Evolutionary conservation across 306 rosid genomes (phyloP), one percentile per base, ranked within the genome.

Genomic region (Lathyrus aphaca): DNA sequence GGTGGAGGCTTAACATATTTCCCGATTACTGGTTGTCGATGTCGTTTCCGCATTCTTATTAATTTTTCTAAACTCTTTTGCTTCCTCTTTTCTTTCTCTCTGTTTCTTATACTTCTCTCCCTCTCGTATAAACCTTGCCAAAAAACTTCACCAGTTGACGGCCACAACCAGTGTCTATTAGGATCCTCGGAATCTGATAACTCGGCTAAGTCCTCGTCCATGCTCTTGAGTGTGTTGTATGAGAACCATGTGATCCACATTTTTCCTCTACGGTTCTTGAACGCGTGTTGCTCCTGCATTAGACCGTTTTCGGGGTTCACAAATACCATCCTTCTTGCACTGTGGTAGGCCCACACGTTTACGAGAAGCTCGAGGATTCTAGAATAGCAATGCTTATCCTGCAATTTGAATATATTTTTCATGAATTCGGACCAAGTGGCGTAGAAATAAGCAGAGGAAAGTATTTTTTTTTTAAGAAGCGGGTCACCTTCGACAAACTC

Each of bases 161-260:
- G 99, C 99, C 99, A 95, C 85, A 91, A 51, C 99, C 99, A 91
- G 74, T 82, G 91, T 42, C 79, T 75, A 0, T 16, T 37, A 9
- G 81, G 83, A 72, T 72, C 87, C 68, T 86, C 92, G 0, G 79
- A 37, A 69, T 95, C 97, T 10, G 82, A 76, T 74, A 88, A 86
- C 85, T 91, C 97, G 0, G 97, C 99, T 19, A 89, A 82, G 74
- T 95, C 99, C 67, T 95, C 99, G 40, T 95, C 99, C 99, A 91
- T 87, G 88, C 75, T 84, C 90, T 89, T 95, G 2, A 95, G 82
- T 5, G 80, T 87, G 64, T 45, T 37, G 72, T 75, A 81, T 11
- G 95, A 83, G 88, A 95, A 91, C 97, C 96, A 91, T 65, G 81
- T 80, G 71, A 88, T 82, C 96, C 97, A 87, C 91, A 91, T 95